Conservation (phyloP, 2,329 filamentous ascomycete species). For the Lomentospora prolificans region DNA sequence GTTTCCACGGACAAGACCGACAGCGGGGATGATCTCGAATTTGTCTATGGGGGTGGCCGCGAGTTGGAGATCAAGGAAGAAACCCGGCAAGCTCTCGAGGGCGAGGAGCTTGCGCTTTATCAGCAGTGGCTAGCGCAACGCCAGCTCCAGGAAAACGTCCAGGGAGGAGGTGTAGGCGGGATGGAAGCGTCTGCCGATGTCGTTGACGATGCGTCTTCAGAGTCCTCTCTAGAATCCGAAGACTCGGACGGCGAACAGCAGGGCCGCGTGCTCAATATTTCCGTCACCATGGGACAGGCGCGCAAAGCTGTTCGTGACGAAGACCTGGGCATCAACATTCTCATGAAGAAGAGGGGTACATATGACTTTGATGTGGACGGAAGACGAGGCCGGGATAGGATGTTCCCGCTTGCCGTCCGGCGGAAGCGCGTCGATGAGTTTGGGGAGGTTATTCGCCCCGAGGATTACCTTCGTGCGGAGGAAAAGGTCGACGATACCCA, state of each 20-base stretch:
- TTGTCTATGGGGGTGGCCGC: slow-evolving; percentile 55
- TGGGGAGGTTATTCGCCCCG: slow-evolving; percentile 84
- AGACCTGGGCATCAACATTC: slow-evolving; percentile 82
- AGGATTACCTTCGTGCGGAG: slow-evolving; percentile 88
- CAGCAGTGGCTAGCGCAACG: slow-evolving; percentile 87
- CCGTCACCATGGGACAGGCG: slow-evolving; percentile 73
- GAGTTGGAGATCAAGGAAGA: slow-evolving; percentile 52
- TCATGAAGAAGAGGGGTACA: slow-evolving; percentile 81
- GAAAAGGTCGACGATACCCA: slow-evolving; percentile 58
- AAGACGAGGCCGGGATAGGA: slow-evolving; percentile 84
- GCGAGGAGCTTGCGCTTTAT: slow-evolving; percentile 70
- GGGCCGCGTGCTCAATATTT: slow-evolving; percentile 82
- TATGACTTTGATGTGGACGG: slow-evolving; percentile 87
- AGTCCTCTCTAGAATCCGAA: slow-evolving; percentile 77
- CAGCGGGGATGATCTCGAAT: slow-evolving; percentile 50
- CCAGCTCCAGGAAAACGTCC: slow-evolving; percentile 74
- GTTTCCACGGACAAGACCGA: slow-evolving; percentile 46
- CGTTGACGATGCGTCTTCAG: slow-evolving; percentile 76
- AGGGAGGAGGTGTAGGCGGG: slow-evolving; percentile 56
- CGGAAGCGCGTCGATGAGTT: slow-evolving; percentile 80
- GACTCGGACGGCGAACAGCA: slow-evolving; percentile 86
- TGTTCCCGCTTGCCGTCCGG: slow-evolving; percentile 80
- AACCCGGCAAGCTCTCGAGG: slow-evolving; percentile 56
- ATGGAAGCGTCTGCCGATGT: slow-evolving; percentile 63
- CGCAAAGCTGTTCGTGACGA: slow-evolving; percentile 79